Evolutionary conservation across 2,329 filamentous ascomycete species (phyloP), one percentile per base, ranked within the genome.

Genomic region (Chaetomium olivaceum): DNA sequence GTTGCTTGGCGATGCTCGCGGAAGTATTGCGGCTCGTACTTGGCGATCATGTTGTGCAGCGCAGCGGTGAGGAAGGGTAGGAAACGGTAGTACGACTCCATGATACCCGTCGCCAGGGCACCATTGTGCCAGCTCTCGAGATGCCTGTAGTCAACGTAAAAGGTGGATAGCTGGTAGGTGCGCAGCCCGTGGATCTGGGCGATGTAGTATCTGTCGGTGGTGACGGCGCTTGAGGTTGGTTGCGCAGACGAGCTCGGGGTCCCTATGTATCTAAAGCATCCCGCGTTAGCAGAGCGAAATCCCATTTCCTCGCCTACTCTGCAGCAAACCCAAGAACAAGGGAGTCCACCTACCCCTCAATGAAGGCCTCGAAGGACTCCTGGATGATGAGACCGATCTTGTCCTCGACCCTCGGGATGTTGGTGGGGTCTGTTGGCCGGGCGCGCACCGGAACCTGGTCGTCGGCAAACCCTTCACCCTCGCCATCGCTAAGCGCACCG

Each of bases 21-120:
- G 80, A 96, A 98, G 80, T 98, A 99, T 75, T 91, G 86, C 5
- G 95, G 92, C 77, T 97, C 94, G 79, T 97, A 90, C 80, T 96
- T 96, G 71, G 92, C 90, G 72, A 99, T 96, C 78, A 96, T 87
- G 74, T 93, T 96, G 80, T 99, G 93, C 52, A 99, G 82, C 29
- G 90, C 93, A 69, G 91, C 88, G 25, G 91, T 92, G 73, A 99
- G 86, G 77, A 95, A 99, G 2, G 95, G 95, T 27, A 96, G 84
- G 76, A 97, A 97, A 71, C 95, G 91, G 78, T 97, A 98, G 82
- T 97, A 98, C 74, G 96, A 91, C 72, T 88, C 89, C 70, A 93
- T 90, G 68, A 98, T 90, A 59, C 92, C 94, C 68, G 92, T 89
- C 51, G 94, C 92, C 61, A 99, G 81, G 65, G 91, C 89, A 61